Conservation (phyloP, 2,329 filamentous ascomycete genomes). For the Aspergillus transmontanensis region DNA sequence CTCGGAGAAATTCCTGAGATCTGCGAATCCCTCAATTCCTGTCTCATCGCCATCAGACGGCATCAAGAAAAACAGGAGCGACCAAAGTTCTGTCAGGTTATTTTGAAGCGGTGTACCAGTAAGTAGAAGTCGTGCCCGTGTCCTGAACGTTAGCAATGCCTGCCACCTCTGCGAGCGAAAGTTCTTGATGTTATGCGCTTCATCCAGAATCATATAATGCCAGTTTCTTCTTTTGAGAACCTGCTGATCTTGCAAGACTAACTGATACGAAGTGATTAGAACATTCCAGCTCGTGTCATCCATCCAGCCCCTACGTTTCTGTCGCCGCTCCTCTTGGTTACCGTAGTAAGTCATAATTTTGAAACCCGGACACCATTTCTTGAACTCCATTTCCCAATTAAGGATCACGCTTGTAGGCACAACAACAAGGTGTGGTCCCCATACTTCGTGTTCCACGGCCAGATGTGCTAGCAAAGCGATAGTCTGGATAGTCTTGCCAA, state of each 20-base stretch:
- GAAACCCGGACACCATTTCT: constrained; percentile 96
- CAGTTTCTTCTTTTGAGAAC: constrained; percentile 90
- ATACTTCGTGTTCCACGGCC: constrained; percentile 84
- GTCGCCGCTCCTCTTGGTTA: constrained; percentile 84
- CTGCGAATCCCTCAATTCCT: constrained; percentile 85
- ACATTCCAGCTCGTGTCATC: constrained; percentile 95
- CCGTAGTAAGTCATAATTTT: constrained; percentile 98
- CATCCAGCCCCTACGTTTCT: constrained; percentile 90
- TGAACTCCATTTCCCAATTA: constrained; percentile 99
- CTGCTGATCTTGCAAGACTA: constrained; percentile 90
- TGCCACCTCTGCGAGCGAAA: constrained; percentile 98
- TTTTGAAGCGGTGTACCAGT: constrained; percentile 97
- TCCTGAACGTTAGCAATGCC: constrained; percentile 90
- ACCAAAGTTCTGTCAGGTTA: constrained; percentile 96
- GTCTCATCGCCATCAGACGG: constrained; percentile 75
- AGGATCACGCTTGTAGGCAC: constrained; percentile 98
- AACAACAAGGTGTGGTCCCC: constrained; percentile 94
- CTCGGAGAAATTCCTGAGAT: constrained; percentile 92
- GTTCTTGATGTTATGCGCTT: constrained; percentile 99
- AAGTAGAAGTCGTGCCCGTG: constrained; percentile 79
- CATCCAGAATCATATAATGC: constrained; percentile 98
- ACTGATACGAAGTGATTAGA: constrained; percentile 95
- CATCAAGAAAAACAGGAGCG: constrained; percentile 92
- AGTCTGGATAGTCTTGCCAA: constrained; percentile 97
- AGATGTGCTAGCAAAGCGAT: constrained; percentile 92